phyloP scores from a whole-genome alignment of 192 early-diverging fungal species.

The Backusella tarrabulga region DNA sequence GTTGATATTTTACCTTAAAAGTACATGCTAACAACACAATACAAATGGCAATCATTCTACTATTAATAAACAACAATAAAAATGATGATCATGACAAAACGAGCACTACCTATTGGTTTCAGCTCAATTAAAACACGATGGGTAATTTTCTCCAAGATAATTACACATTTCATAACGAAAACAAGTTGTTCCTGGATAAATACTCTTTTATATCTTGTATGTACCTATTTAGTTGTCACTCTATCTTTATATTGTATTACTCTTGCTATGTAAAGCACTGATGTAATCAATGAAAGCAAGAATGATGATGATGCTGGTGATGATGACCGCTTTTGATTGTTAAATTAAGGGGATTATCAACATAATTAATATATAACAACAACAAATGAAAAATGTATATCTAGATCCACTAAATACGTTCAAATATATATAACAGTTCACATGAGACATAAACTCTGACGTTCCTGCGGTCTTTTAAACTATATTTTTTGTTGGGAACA shows the following conservation, averaged over 20 bases:
- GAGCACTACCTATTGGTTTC: not conserved
- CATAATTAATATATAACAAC: not conserved
- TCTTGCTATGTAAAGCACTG: no score
- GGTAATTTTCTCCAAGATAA: not conserved
- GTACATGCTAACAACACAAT: not conserved
- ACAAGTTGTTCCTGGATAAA: not conserved
- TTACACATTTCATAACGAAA: not conserved
- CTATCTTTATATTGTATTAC: no score
- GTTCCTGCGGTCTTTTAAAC: not conserved
- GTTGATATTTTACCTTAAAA: not conserved
- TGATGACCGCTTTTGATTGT: not conserved
- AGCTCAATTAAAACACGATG: not conserved
- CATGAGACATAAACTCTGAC: conserved; percentile 31
- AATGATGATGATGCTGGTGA: not conserved
- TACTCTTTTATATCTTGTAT: not conserved
- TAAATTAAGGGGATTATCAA: not conserved
- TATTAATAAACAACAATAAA: not conserved
- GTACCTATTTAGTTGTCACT: no score
- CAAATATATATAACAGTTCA: not conserved
- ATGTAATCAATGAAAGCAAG: not conserved
- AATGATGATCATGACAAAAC: not conserved
- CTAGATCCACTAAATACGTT: not conserved
- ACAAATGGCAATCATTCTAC: not conserved
- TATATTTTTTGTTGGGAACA: not conserved
- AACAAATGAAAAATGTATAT: not conserved